Percentiles rank a stretch among this genome's conserved stretches.
Evolutionary conservation across 2,329 filamentous ascomycete species (phyloP).

Genomic region (Monascus ruber): DNA sequence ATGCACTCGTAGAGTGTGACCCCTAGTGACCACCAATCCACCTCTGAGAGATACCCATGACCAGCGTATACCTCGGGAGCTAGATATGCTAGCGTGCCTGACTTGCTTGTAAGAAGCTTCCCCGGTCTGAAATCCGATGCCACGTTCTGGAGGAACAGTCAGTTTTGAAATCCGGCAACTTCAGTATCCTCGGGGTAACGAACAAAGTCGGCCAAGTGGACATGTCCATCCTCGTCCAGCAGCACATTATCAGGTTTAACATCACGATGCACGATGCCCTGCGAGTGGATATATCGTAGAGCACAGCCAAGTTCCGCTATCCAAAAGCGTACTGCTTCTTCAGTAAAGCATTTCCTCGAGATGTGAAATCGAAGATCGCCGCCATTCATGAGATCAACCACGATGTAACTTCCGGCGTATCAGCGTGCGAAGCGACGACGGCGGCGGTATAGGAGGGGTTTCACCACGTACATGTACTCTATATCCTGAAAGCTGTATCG

Average conservation of each 20-base stretch:
- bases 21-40: conserved; percentile 97
- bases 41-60: conserved; percentile 75
- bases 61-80: conserved; percentile 92
- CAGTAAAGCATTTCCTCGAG: conserved; percentile 92
- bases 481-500: conserved; percentile 99
- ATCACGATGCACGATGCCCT: conserved; percentile 83
- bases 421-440: conserved; percentile 8
- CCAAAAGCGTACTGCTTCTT: conserved; percentile 95
- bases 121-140: conserved; percentile 82
- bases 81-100: conserved; percentile 87
- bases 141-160: conserved; percentile 57
- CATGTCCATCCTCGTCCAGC: conserved; percentile 79
- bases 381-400: conserved; percentile 96
- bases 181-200: conserved; percentile 24
- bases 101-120: conserved; percentile 83
- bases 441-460: background rate
- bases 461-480: conserved; percentile 73
- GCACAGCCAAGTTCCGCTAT: conserved; percentile 90
- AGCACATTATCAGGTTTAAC: conserved; percentile 88
- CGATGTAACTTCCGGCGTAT: conserved; percentile 57
- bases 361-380: conserved; percentile 97
- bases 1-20: conserved; percentile 99
- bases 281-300: conserved; percentile 70
- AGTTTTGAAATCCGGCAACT: conserved; percentile 5
- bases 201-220: conserved; percentile 96